phyloP scores from a whole-genome alignment of 176 grass and related monocot species.

The Oryza punctata region DNA sequence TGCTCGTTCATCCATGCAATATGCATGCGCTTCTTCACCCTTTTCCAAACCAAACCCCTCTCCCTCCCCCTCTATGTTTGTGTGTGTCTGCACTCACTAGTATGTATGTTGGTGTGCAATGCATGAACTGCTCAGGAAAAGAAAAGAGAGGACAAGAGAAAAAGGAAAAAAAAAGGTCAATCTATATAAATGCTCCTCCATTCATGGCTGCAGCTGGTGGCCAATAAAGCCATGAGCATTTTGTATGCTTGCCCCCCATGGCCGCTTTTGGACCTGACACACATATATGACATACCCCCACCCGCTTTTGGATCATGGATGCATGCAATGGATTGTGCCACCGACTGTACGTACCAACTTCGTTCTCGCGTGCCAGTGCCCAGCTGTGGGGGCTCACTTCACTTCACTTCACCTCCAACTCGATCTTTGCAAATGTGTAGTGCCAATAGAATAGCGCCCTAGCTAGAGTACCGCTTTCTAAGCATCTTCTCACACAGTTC shows the following conservation, averaged over 20 bases:
- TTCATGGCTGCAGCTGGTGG: neutral
- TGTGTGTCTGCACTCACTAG: too few relatives aligned
- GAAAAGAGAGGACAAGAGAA: neutral
- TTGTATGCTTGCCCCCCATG: slow-evolving; percentile 35
- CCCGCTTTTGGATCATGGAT: neutral
- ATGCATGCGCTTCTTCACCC: neutral
- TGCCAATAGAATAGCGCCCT: too few relatives aligned
- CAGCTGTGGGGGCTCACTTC: too few relatives aligned
- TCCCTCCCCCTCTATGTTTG: too few relatives aligned
- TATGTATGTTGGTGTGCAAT: neutral
- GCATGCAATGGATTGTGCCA: slow-evolving; percentile 3
- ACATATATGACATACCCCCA: neutral
- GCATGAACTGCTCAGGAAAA: slow-evolving; percentile 13
- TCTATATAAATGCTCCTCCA: neutral
- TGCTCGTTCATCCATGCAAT: too few relatives aligned
- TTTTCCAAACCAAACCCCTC: neutral
- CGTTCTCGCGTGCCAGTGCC: too few relatives aligned
- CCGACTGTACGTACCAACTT: neutral
- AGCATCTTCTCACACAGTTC: too few relatives aligned
- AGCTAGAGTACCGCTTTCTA: too few relatives aligned
- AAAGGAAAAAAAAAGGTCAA: neutral
- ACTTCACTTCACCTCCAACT: too few relatives aligned
- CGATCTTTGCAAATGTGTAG: too few relatives aligned
- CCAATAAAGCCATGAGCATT: slow-evolving; percentile 39
- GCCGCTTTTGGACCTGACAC: slow-evolving; percentile 6